These are phyloP conservation scores for Prinsepia uniflora DNA, from an alignment of 306 rosid species.

Conservation along the genomic window DNA sequence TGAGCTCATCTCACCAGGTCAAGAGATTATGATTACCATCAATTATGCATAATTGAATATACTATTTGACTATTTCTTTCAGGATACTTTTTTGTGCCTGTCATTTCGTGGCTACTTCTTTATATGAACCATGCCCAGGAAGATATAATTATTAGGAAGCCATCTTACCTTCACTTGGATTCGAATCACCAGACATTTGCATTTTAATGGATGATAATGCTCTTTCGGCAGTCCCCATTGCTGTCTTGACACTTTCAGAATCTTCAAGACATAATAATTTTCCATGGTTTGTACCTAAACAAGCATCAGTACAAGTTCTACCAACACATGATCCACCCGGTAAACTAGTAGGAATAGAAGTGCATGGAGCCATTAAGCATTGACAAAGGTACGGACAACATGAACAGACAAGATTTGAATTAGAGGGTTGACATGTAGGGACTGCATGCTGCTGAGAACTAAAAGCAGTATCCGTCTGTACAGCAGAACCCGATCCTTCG, in stretches of 20 bases:
- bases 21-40: background rate
- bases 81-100: background rate
- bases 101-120: constrained; percentile 10
- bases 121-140: constrained; percentile 13
- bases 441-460: constrained; percentile 37
- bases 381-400: constrained; percentile 54
- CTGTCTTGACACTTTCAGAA: constrained; percentile 44
- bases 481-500: constrained; percentile 34
- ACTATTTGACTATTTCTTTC: background rate
- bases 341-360: constrained; percentile 39
- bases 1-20: background rate
- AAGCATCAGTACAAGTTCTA: constrained; percentile 30
- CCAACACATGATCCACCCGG: constrained; percentile 36
- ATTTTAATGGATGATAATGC: constrained; percentile 57
- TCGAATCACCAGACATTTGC: constrained; percentile 37
- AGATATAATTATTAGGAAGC: constrained; percentile 13
- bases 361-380: constrained; percentile 31
- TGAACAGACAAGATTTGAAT: constrained; percentile 40
- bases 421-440: constrained; percentile 37
- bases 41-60: background rate
- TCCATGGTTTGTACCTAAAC: constrained; percentile 37
- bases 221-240: constrained; percentile 68
- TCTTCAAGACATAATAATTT: constrained; percentile 39
- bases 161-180: constrained; percentile 50
- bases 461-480: constrained; percentile 27